phyloP scores from a whole-genome alignment of 805 yeast genomes.

The Allodekkera sacchari region DNA sequence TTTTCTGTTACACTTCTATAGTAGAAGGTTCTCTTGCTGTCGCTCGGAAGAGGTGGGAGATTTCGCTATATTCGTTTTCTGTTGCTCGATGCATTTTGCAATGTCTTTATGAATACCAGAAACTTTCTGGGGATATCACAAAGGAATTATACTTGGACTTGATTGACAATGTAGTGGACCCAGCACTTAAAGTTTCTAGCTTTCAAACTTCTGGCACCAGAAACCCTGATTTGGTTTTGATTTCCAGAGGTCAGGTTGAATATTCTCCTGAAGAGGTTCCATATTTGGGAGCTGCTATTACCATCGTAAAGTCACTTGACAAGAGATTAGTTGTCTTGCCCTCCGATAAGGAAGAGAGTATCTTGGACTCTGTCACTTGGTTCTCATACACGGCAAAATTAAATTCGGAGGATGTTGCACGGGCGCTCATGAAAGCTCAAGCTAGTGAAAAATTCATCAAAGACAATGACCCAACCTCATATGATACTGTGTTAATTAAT shows the following conservation, averaged over 20 bases:
- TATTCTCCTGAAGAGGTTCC: constrained; percentile 26
- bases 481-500: constrained; percentile 46
- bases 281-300: constrained; percentile 30
- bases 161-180: constrained; percentile 53
- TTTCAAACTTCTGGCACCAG: constrained; percentile 22
- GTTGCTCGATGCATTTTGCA: constrained; percentile 56
- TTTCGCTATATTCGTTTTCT: constrained; percentile 44
- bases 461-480: constrained; percentile 34
- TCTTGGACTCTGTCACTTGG: constrained; percentile 36
- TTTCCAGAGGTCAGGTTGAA: constrained; percentile 32
- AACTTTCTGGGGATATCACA: constrained; percentile 11
- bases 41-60: constrained; percentile 46
- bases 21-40: constrained; percentile 35
- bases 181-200: constrained; percentile 39
- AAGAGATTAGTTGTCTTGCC: constrained; percentile 27
- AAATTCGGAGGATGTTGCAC: constrained; percentile 65
- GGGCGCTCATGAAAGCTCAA: constrained; percentile 37
- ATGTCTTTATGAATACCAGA: constrained; percentile 32
- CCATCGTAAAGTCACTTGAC: constrained; percentile 28
- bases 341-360: constrained; percentile 8
- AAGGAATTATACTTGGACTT: constrained; percentile 45
- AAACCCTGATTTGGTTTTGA: constrained; percentile 40
- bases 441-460: constrained; percentile 23
- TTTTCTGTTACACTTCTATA: constrained; percentile 27
- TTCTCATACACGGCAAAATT: constrained; percentile 49